Percentiles rank a stretch among this genome's conserved stretches.
phyloP scores from a whole-genome alignment of 1,284 basidiomycete species.

The Gomphus sp. region DNA sequence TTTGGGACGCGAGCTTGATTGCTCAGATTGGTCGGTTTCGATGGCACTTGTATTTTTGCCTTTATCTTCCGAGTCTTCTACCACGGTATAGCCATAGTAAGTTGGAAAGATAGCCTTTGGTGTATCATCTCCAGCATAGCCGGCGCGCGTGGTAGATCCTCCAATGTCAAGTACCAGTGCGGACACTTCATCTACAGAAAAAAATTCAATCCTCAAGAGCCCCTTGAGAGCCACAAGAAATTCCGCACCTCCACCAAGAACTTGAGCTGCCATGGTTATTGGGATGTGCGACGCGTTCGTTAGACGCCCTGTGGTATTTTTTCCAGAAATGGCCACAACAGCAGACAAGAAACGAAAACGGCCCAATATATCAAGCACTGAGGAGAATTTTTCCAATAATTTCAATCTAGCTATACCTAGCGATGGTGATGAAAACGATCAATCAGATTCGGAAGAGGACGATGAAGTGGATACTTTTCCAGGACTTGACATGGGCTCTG shows the following conservation, averaged over 20 bases:
- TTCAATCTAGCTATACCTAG: constrained; percentile 58
- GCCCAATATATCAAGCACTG: neutral
- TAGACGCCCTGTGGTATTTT: constrained; percentile 1
- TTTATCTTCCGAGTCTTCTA: constrained; percentile 27
- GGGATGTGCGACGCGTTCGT: constrained; percentile 3
- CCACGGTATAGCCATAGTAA: constrained; percentile 70
- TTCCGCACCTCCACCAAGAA: constrained; percentile 9
- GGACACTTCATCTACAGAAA: constrained; percentile 74
- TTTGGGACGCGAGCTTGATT: constrained; percentile 20
- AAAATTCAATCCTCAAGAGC: neutral
- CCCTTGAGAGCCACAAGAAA: neutral
- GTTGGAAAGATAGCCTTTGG: constrained; percentile 91
- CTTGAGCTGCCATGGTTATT: constrained; percentile 3
- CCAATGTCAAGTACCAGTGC: constrained; percentile 96
- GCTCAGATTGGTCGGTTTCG: constrained; percentile 1
- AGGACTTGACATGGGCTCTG: constrained; percentile 8
- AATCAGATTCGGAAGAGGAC: constrained; percentile 27
- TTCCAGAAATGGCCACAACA: constrained; percentile 9
- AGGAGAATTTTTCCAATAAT: constrained; percentile 19
- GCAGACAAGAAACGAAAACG: constrained; percentile 46
- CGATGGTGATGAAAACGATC: constrained; percentile 59
- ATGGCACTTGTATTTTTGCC: constrained; percentile 24
- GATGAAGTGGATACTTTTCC: constrained; percentile 19
- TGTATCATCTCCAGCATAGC: constrained; percentile 95
- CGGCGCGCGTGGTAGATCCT: constrained; percentile 81